Percentiles rank a stretch among this genome's conserved stretches.
These are phyloP conservation scores for Calonectria crousiana DNA, from an alignment of 2,329 filamentous ascomycete species.

Conservation along the genomic window DNA sequence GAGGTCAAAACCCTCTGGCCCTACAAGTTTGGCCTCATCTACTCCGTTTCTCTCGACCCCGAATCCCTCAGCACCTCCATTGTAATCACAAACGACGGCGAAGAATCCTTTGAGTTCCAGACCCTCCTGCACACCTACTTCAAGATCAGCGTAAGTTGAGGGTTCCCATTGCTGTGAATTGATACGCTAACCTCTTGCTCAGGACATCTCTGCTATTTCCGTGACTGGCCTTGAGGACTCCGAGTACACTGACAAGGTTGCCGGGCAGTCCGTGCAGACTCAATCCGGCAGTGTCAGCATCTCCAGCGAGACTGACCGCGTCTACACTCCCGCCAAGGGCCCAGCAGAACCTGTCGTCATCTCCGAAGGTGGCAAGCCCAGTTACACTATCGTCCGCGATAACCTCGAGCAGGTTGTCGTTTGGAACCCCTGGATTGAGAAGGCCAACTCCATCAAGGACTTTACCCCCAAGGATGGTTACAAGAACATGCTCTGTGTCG, in stretches of 20 bases:
- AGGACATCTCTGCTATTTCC: constrained; percentile 83
- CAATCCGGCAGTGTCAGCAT: constrained; percentile 76
- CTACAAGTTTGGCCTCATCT: constrained; percentile 89
- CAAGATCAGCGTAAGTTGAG: constrained; percentile 75
- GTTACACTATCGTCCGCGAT: constrained; percentile 83
- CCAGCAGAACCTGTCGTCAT: constrained; percentile 71
- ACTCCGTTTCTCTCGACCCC: constrained; percentile 87
- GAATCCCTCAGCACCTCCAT: constrained; percentile 83
- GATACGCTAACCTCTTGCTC: background rate
- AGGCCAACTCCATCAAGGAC: constrained; percentile 84
- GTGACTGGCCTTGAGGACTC: constrained; percentile 83
- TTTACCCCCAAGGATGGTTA: constrained; percentile 91
- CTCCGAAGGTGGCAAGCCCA: constrained; percentile 70
- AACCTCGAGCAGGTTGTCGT: constrained; percentile 90
- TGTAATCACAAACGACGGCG: constrained; percentile 89
- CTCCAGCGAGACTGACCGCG: constrained; percentile 84
- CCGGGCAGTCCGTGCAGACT: constrained; percentile 73
- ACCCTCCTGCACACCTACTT: constrained; percentile 93
- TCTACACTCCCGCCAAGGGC: constrained; percentile 80
- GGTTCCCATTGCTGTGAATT: background rate
- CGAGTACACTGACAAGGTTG: constrained; percentile 87
- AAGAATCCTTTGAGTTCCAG: constrained; percentile 89
- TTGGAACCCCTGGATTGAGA: constrained; percentile 97
- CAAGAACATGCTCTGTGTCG: constrained; percentile 94
- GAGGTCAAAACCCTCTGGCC: constrained; percentile 82